Percentiles rank a stretch among this genome's conserved stretches.
phyloP scores from a whole-genome alignment of 1,284 basidiomycete species.

The Pterulicium gracile region DNA sequence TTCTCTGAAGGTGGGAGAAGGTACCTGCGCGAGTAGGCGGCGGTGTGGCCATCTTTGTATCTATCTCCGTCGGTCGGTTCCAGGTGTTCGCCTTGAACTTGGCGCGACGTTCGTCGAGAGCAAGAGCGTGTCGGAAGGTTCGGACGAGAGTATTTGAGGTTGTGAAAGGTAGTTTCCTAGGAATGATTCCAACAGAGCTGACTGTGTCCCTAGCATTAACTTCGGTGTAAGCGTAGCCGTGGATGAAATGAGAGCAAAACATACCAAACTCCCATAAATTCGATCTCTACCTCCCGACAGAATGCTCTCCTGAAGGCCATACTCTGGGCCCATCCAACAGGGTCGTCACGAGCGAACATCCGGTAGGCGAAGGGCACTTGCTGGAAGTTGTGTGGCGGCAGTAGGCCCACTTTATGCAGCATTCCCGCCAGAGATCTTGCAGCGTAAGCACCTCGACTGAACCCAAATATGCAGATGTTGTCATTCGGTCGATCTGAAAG shows the following conservation, averaged over 20 bases:
- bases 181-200: background rate
- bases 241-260: background rate
- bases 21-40: too few species aligned
- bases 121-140: background rate
- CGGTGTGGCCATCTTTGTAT: too few species aligned
- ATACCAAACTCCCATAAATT: background rate
- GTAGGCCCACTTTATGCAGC: slow-evolving; percentile 17
- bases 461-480: slow-evolving; percentile 38
- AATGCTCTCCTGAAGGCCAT: background rate
- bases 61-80: too few species aligned
- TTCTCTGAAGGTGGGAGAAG: too few species aligned
- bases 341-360: background rate
- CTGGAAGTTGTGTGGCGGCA: slow-evolving; percentile 10
- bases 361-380: slow-evolving; percentile 6
- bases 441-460: slow-evolving; percentile 27
- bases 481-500: slow-evolving; percentile 25
- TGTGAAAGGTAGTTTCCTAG: background rate
- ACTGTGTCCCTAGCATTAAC: background rate
- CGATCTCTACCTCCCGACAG: background rate
- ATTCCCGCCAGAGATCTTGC: slow-evolving; percentile 21
- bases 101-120: background rate
- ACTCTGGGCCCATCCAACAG: too few species aligned
- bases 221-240: background rate
- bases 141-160: background rate
- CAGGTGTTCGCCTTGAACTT: background rate